Evolutionary conservation across 148 eudicot species (phyloP).

Genomic region (Rhododendron griersonianum): DNA sequence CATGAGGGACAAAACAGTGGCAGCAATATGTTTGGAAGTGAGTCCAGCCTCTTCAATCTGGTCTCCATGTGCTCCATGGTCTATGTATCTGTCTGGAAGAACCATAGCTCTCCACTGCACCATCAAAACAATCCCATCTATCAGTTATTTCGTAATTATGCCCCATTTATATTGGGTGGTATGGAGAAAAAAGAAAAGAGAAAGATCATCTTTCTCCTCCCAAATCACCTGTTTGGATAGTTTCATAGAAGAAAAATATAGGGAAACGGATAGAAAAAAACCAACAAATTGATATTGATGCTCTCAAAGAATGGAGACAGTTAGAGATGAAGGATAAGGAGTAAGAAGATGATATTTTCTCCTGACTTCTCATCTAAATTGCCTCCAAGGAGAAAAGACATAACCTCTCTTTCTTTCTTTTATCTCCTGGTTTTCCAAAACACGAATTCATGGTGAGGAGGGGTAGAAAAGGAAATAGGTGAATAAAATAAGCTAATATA

Average conservation of each 20-base stretch:
- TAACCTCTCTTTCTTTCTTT: too few species aligned
- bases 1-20: conserved; percentile 31
- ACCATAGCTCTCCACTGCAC: conserved; percentile 41
- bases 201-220: background rate
- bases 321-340: too few species aligned
- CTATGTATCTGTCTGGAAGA: conserved; percentile 40
- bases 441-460: too few species aligned
- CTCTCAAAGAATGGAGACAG: too few species aligned
- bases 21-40: conserved; percentile 32
- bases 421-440: too few species aligned
- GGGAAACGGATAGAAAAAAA: too few species aligned
- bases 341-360: too few species aligned
- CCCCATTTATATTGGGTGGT: background rate
- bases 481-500: too few species aligned
- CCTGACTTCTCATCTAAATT: too few species aligned
- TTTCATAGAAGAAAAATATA: too few species aligned
- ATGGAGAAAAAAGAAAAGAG: background rate
- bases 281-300: too few species aligned
- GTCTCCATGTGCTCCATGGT: conserved; percentile 32
- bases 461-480: background rate
- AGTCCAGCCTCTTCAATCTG: conserved; percentile 43
- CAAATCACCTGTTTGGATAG: background rate
- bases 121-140: background rate
- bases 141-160: background rate
- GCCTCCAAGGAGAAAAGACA: too few species aligned